Conservation (phyloP, 352 stramenopile species). For the Phytophthora idaei region DNA sequence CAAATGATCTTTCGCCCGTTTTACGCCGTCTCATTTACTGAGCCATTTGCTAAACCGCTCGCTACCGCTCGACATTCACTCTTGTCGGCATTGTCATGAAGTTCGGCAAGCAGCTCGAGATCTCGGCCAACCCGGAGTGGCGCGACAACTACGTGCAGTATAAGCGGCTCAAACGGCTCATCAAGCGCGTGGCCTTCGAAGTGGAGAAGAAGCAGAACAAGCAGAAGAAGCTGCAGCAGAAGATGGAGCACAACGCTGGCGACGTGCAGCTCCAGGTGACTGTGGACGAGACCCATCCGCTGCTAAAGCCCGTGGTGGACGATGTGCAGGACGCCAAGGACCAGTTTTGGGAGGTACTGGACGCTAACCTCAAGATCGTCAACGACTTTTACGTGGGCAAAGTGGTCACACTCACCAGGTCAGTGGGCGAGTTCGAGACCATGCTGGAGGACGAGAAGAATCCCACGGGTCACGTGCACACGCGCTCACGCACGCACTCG, state of each 20-base stretch:
- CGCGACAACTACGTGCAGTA: conserved; percentile 92
- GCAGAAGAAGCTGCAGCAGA: conserved; percentile 69
- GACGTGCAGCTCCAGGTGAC: conserved; percentile 41
- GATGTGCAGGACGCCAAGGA: conserved; percentile 77
- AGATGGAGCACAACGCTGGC: conserved; percentile 36
- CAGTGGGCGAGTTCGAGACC: conserved; percentile 77
- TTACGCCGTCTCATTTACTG: conserved; percentile 19
- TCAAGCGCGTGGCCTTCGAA: conserved; percentile 91
- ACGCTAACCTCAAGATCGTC: conserved; percentile 81
- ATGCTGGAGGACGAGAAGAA: conserved; percentile 72
- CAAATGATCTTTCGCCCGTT: conserved; percentile 12
- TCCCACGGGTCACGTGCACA: conserved; percentile 78
- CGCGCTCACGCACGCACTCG: conserved; percentile 60
- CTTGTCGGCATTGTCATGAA: conserved; percentile 67
- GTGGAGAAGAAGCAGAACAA: conserved; percentile 82
- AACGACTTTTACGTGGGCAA: conserved; percentile 87
- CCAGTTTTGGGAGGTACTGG: conserved; percentile 85
- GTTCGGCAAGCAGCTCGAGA: conserved; percentile 93
- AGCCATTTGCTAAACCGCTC: conserved; percentile 28
- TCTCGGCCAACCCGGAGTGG: conserved; percentile 88
- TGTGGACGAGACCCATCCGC: conserved; percentile 70
- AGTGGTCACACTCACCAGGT: conserved; percentile 68
- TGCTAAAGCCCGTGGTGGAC: conserved; percentile 55
- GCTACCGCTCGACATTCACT: conserved; percentile 1
- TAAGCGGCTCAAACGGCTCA: conserved; percentile 91